Conservation (phyloP, 805 yeast species). For the Candida awuae region DNA sequence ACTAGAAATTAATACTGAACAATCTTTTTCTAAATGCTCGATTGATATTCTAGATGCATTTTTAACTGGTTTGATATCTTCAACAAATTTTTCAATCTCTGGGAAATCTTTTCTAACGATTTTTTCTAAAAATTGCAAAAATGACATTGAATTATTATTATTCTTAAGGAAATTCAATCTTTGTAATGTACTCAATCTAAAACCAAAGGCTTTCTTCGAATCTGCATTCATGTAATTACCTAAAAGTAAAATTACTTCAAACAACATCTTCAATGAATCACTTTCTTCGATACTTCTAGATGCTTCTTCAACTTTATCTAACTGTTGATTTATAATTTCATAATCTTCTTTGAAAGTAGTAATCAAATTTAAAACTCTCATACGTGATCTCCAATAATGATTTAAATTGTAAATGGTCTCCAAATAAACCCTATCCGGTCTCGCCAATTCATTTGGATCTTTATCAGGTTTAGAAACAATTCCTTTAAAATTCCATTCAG, state of each 20-base stretch:
- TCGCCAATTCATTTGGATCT: constrained; percentile 67
- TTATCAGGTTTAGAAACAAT: constrained; percentile 45
- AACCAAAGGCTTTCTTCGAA: constrained; percentile 89
- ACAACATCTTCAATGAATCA: constrained; percentile 56
- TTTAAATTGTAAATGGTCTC: constrained; percentile 78
- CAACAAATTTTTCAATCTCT: constrained; percentile 63
- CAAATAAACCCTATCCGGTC: constrained; percentile 80
- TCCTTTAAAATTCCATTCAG: constrained; percentile 49
- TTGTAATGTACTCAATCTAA: constrained; percentile 82
- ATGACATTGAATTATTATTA: constrained; percentile 77
- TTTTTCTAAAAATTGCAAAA: constrained; percentile 86
- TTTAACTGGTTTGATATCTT: constrained; percentile 54
- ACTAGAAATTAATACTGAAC: constrained; percentile 50
- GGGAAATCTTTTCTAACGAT: constrained; percentile 81
- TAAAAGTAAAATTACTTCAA: constrained; percentile 79
- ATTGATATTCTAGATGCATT: constrained; percentile 67
- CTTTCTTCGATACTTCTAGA: constrained; percentile 59
- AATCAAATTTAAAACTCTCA: constrained; percentile 68
- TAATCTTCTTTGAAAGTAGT: constrained; percentile 74
- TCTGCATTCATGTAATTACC: constrained; percentile 96
- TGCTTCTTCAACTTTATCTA: constrained; percentile 67
- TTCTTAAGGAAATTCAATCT: constrained; percentile 87
- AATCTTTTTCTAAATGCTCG: constrained; percentile 73
- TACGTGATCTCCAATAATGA: constrained; percentile 87
- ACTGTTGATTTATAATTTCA: constrained; percentile 56